Evolutionary conservation across 768 basidiomycete species (phyloP).

Genomic region (Boletales sp.): DNA sequence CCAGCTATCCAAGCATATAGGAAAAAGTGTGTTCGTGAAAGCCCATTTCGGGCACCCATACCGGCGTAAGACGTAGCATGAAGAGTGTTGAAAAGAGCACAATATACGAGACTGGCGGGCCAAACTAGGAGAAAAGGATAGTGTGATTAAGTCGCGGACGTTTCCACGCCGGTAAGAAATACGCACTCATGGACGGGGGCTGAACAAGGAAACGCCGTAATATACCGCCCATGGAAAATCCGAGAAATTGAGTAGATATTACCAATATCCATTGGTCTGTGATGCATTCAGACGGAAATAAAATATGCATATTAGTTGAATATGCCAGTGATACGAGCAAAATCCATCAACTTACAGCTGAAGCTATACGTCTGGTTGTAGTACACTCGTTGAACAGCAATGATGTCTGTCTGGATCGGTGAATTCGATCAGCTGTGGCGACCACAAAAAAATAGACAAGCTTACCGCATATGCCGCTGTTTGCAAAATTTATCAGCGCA

Average conservation of each 20-base stretch:
- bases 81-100: conserved; percentile 72
- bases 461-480: conserved; percentile 46
- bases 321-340: too few species aligned
- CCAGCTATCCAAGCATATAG: conserved; percentile 34
- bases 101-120: conserved; percentile 68
- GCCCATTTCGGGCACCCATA: conserved; percentile 40
- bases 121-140: conserved; percentile 47
- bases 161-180: background rate
- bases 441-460: background rate
- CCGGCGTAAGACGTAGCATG: conserved; percentile 52
- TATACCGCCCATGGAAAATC: conserved; percentile 60
- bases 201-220: conserved; percentile 58
- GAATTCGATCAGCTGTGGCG: background rate
- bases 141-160: too few species aligned
- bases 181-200: conserved; percentile 61
- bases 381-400: conserved; percentile 69
- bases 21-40: conserved; percentile 55
- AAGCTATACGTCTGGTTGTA: conserved; percentile 61
- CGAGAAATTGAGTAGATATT: conserved; percentile 70
- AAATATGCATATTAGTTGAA: too few species aligned
- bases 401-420: conserved; percentile 51
- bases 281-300: background rate
- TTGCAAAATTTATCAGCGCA: conserved; percentile 1
- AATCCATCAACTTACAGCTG: conserved; percentile 29
- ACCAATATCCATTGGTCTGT: conserved; percentile 59